Evolutionary conservation across 768 basidiomycete species (phyloP).

Genomic region (Xerocomellus amylosporus): DNA sequence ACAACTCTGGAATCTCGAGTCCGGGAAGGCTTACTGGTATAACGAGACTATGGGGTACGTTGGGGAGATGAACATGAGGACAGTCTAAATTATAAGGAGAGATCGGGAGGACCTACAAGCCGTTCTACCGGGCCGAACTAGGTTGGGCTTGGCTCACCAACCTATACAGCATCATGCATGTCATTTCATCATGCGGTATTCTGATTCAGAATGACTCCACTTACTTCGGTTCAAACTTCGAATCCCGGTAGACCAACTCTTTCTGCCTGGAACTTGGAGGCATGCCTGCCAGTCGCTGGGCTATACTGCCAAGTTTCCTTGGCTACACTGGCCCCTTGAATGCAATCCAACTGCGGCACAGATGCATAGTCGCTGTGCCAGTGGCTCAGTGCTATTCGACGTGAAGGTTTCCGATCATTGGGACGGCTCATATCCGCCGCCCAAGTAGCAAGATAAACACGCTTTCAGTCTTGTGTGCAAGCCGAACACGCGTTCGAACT

Average conservation of each 20-base stretch:
- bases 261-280: background rate
- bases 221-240: background rate
- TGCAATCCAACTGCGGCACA: background rate
- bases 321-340: background rate
- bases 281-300: background rate
- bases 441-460: background rate
- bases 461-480: background rate
- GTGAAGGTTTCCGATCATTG: background rate
- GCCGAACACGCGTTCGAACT: background rate
- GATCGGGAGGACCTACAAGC: background rate
- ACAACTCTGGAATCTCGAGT: background rate
- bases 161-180: background rate
- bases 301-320: background rate
- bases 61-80: background rate
- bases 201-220: constrained; percentile 8
- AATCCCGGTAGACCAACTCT: background rate
- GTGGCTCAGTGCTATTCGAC: background rate
- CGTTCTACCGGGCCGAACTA: background rate
- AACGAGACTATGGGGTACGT: background rate
- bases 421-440: background rate
- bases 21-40: constrained; percentile 6
- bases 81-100: constrained; percentile 6
- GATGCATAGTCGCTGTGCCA: background rate
- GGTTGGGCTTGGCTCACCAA: constrained; percentile 14
- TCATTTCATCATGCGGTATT: constrained; percentile 2